Base-by-base conservation (phyloP, 495 filamentous ascomycete genomes). In the Penicillium bovifimosum region DNA sequence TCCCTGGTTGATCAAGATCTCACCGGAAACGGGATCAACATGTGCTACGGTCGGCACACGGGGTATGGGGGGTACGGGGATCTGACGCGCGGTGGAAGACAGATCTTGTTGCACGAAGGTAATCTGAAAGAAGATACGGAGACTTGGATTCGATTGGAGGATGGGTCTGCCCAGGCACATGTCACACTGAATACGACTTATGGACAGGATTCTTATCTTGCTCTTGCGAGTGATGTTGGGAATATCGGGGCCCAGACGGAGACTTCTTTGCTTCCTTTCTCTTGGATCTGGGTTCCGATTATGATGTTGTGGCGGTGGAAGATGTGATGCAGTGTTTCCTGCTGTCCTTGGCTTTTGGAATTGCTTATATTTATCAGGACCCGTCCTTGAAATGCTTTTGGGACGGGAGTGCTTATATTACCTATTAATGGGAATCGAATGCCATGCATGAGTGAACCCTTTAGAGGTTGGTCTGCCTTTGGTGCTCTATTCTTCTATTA, bases 1-100 rank as follows among this genome's bases (percentile, higher is more conserved):
- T 26, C 46, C 1, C 52, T 66, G 6, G 56, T 65, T 6, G 65
- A 60, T 4, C 65, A 64, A 42, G 56, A 65, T 17, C 44, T 75
- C 6, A 59, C 59, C 0, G 74, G 75, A 8, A 69, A 73, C 31
- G 71, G 70, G 0, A 27, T 79, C 8, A 55, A 76, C 51, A 60
- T 88, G 41, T 90, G 86, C 58, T 88, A 87, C 55, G 80, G 83
- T n/a, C 78, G 83, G 48, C 85, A 85, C 52, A 77, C 76, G 0
- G 86, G 86, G 6, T 89, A 87, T 49, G 86, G 86, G 0, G 86
- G 86, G 0, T 89, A 90, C 53, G 83, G 85, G 0, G 74, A 69
- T 50, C 83, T 80, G 75, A 76, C 75, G 7, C 74, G 85, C 0
- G 86, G 86, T 0, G 71, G 73, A 9, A 69, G 86, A 6, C 82